Evolutionary conservation across 768 basidiomycete genomes (phyloP), one percentile per base, ranked within the genome.

Genomic region (Mycena galopus): DNA sequence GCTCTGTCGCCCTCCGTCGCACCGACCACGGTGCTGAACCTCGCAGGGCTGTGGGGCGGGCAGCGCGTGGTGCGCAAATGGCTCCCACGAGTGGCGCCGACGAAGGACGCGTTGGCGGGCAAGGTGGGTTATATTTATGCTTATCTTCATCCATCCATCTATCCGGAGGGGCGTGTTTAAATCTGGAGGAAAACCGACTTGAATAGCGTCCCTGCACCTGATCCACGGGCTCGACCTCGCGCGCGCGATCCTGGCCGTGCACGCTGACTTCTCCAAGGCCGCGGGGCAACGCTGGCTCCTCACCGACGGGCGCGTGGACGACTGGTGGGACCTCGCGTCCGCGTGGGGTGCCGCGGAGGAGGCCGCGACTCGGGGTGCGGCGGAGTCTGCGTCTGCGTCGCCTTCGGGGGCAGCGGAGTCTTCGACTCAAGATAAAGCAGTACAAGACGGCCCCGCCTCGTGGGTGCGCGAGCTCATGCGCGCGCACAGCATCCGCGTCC

Each of bases 261-360:
- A 88, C 74, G 73, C 74, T 14, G 71, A 87, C 32, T 87, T 87
- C 59, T 62, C 72, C 32, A 84, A 82, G 53, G 86, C 89, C 1
- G 72, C 78, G 4, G 89, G 89, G 0, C 84, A 90, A 75, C 84
- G 90, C 8, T 91, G 89, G 89, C 76, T 90, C 4, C 77, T 90
- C 37, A 89, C 87, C 3, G 89, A 91, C 71, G 82, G 82, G 23
- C 85, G 88, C 9, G 85, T 90, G 44, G 90, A 91, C 75, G 91
- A 92, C 77, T 92, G 91, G 91, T 92, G 90, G 90, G 89, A 91
- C 74, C 81, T 91, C 5, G 88, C 87, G 1, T 86, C 86, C 8
- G 86, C 88, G 4, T 91, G 90, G 90, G 88, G 86, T n/a, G n/a
- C n/a, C 0, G 68, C 79, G 9, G 56, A 3, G 25, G 11, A 47